Evolutionary conservation across 2,329 filamentous ascomycete genomes (phyloP).

Genomic region (Xylaria sp.): DNA sequence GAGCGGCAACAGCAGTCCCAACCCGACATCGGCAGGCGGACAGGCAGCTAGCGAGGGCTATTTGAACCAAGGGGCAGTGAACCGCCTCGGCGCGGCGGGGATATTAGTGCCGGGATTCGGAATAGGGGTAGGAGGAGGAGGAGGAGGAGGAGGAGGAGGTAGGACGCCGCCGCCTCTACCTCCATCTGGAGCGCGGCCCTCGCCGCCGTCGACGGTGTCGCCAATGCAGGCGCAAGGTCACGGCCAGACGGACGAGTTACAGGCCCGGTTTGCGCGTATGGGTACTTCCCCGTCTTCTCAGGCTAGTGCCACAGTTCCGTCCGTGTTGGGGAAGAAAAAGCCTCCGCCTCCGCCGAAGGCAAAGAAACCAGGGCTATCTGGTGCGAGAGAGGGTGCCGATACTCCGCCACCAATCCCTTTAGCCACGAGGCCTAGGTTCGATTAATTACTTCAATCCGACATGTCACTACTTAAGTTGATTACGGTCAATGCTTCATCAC

Average conservation of each 20-base stretch:
- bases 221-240: constrained; percentile 26
- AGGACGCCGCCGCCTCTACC: constrained; percentile 44
- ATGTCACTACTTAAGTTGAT: not conserved
- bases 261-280: constrained; percentile 71
- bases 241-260: constrained; percentile 70
- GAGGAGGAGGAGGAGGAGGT: constrained; percentile 42
- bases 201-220: constrained; percentile 36
- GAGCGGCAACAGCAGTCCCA: constrained; percentile 58
- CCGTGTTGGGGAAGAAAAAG: constrained; percentile 59
- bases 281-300: constrained; percentile 44
- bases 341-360: constrained; percentile 55
- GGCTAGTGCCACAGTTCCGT: constrained; percentile 35
- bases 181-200: constrained; percentile 44
- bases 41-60: constrained; percentile 42
- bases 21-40: constrained; percentile 42
- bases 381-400: constrained; percentile 44
- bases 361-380: constrained; percentile 59
- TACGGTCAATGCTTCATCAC: too few species aligned
- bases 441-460: constrained; percentile 10
- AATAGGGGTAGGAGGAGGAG: constrained; percentile 59
- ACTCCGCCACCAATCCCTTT: constrained; percentile 63
- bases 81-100: constrained; percentile 76
- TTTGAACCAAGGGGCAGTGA: constrained; percentile 67
- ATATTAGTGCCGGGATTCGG: constrained; percentile 82
- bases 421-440: constrained; percentile 60